Evolutionary conservation across 192 early-diverging fungal species (phyloP), one percentile per base, ranked within the genome.

Genomic region (Chytriomyces hyalinus): DNA sequence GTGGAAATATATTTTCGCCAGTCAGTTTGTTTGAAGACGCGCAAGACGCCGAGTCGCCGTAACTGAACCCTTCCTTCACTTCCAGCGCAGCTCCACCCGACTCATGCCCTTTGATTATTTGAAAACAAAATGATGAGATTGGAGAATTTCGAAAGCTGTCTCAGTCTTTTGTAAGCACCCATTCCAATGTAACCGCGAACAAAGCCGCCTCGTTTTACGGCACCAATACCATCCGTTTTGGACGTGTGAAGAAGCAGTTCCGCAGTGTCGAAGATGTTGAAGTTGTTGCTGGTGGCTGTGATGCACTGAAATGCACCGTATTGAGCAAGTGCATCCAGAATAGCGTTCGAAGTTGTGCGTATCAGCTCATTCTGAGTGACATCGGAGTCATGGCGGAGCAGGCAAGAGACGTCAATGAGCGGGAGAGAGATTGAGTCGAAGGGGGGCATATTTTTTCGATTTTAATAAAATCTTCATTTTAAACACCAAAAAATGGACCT

Each of bases 51-150:
- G 85, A 80, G 45, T 83, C 86, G 0, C 90, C 90, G 70, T 89
- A 90, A 10, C 79, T 81, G 61, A 91, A 90, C 0, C 84, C 90
- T 73, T 90, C 86, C 77, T 91, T 91, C 22, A 86, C 77, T 78
- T 91, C 90, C 24, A 85, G 80, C 6, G 82, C 82, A 6, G 79
- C 45, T 2, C 86, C 87, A 10, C 90, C 90, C 26, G 87, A 89
- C 67, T 85, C 84, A 0, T 43, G 70, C 22, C 84, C 80, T 64
- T 20, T n/a, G 0, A 49, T 65, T 13, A 43, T 10, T 49, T 26
- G 67, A 11, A 24, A 20, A 11, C 10, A 36, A 11, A 24, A 26
- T 26, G 24, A 26, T 9, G 28, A 24, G 63, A n/a, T 20, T 24
- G 20, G 63, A 11, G 22, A n/a, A 36, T 11, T 11, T 11, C 10